Percentiles rank a stretch among this genome's conserved stretches.
Evolutionary conservation across 2,329 filamentous ascomycete genomes (phyloP).

Genomic region (Cladosporium sp.): DNA sequence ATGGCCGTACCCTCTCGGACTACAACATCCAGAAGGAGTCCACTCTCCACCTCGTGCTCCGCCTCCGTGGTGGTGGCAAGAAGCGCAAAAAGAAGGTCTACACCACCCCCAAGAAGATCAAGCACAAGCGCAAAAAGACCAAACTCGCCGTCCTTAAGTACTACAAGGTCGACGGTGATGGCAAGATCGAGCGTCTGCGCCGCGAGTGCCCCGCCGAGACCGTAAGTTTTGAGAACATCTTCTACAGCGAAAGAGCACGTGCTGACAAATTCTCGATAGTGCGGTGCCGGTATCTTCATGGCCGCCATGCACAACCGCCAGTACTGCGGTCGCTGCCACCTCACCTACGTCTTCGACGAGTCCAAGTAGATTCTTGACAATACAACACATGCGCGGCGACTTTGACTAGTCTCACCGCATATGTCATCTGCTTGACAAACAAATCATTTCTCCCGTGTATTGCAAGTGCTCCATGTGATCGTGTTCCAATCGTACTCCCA

Average conservation of each 20-base stretch:
- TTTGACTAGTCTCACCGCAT: constrained; percentile 3
- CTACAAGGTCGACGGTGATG: constrained; percentile 99
- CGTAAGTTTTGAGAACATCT: constrained; percentile 53
- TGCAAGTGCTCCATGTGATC: too few species aligned
- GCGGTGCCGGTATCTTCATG: constrained; percentile 99
- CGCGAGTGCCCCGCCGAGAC: constrained; percentile 93
- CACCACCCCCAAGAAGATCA: constrained; percentile 99
- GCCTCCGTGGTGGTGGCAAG: constrained; percentile 97
- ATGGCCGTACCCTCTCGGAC: constrained; percentile 96
- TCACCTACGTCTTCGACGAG: constrained; percentile 69
- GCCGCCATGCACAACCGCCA: constrained; percentile 99
- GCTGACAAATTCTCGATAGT: constrained; percentile 54
- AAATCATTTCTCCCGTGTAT: background rate
- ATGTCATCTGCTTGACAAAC: constrained; percentile 5
- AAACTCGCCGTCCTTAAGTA: constrained; percentile 99
- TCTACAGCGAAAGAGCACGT: background rate
- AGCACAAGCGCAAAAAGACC: constrained; percentile 99
- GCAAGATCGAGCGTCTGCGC: constrained; percentile 99
- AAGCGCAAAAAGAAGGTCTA: constrained; percentile 99
- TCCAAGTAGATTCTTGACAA: constrained; percentile 27
- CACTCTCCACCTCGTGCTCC: constrained; percentile 95
- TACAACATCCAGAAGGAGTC: constrained; percentile 99
- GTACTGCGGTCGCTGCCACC: constrained; percentile 77
- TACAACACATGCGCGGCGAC: constrained; percentile 7
- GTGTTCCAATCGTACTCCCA: too few species aligned